A percentile compares a stretch with the other conserved stretches of the same genome.
phyloP scores from a whole-genome alignment of 371 early-diverging fungal species.

The Gilbertella persicaria region DNA sequence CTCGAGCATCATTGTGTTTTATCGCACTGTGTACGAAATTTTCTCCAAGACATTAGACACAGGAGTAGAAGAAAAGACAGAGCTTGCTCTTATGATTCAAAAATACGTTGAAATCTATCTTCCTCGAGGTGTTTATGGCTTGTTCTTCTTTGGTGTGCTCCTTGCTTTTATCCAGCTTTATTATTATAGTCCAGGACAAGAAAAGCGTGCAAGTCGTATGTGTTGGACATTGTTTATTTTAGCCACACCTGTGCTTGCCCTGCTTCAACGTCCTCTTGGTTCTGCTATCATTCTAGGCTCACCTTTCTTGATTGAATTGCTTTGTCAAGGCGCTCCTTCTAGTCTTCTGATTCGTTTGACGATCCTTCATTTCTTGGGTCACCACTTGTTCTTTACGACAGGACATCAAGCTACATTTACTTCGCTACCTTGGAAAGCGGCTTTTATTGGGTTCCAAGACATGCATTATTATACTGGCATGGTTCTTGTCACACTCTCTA shows the following conservation, averaged over 20 bases:
- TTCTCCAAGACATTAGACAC: slow-evolving; percentile 10
- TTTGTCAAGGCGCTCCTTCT: slow-evolving; percentile 5
- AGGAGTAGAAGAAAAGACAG: not conserved
- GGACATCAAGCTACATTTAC: slow-evolving; percentile 90
- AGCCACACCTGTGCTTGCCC: slow-evolving; percentile 32
- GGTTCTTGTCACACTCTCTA: slow-evolving; percentile 75
- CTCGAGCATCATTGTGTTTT: slow-evolving; percentile 16
- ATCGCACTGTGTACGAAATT: slow-evolving; percentile 21
- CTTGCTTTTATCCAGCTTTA: not conserved
- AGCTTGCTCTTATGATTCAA: not conserved
- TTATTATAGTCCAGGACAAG: not conserved
- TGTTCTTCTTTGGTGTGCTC: not conserved
- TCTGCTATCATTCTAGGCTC: slow-evolving; percentile 21
- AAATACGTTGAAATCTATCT: slow-evolving; percentile 30
- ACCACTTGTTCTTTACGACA: slow-evolving; percentile 82
- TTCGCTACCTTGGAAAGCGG: slow-evolving; percentile 88
- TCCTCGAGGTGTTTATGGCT: slow-evolving; percentile 32
- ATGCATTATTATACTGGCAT: slow-evolving; percentile 74
- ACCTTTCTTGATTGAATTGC: slow-evolving; percentile 13
- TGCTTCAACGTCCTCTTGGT: slow-evolving; percentile 43
- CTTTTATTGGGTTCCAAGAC: slow-evolving; percentile 80
- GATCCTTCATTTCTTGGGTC: slow-evolving; percentile 54
- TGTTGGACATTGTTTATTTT: slow-evolving; percentile 21
- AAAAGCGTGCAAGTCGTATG: not conserved
- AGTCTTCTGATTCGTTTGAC: slow-evolving; percentile 22